phyloP scores from a whole-genome alignment of 495 filamentous ascomycete species.

The Penicillium paradoxum region DNA sequence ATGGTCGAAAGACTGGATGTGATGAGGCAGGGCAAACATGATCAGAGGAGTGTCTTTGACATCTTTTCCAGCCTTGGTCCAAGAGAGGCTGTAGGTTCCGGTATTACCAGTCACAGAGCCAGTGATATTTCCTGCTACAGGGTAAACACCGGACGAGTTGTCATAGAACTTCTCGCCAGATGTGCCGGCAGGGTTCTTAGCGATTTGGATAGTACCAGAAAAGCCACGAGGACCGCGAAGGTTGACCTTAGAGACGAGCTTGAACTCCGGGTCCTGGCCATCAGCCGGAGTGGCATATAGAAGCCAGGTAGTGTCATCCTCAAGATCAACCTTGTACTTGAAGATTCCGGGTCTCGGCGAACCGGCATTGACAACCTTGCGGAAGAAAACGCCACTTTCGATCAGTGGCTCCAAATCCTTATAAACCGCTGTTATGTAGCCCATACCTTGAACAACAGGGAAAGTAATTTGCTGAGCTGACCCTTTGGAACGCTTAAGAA shows the following conservation, averaged over 20 bases:
- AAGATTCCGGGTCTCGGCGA: slow-evolving; percentile 58
- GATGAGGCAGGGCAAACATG: slow-evolving; percentile 91
- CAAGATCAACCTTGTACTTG: slow-evolving; percentile 69
- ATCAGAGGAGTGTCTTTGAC: slow-evolving; percentile 46
- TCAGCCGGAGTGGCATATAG: slow-evolving; percentile 63
- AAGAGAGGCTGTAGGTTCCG: slow-evolving; percentile 70
- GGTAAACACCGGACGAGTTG: slow-evolving; percentile 67
- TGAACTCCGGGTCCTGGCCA: slow-evolving; percentile 44
- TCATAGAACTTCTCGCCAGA: slow-evolving; percentile 69
- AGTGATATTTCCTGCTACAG: slow-evolving; percentile 55
- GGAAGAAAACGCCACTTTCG: slow-evolving; percentile 69
- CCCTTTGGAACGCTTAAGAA: slow-evolving; percentile 51
- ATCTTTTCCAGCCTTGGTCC: slow-evolving; percentile 59
- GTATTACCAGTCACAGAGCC: slow-evolving; percentile 53
- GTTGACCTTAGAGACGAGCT: slow-evolving; percentile 40
- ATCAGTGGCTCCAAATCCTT: slow-evolving; percentile 62
- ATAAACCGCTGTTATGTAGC: slow-evolving; percentile 78
- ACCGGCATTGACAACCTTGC: slow-evolving; percentile 53
- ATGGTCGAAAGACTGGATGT: slow-evolving; percentile 65
- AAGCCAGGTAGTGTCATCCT: slow-evolving; percentile 73
- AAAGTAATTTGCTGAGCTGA: slow-evolving; percentile 60
- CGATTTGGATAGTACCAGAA: slow-evolving; percentile 72
- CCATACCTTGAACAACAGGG: slow-evolving; percentile 87
- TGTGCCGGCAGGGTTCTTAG: slow-evolving; percentile 61
- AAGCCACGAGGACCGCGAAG: slow-evolving; percentile 51